Evolutionary conservation across 805 yeast genomes (phyloP), one percentile per base, ranked within the genome.

Genomic region (Candida hungchunana): DNA sequence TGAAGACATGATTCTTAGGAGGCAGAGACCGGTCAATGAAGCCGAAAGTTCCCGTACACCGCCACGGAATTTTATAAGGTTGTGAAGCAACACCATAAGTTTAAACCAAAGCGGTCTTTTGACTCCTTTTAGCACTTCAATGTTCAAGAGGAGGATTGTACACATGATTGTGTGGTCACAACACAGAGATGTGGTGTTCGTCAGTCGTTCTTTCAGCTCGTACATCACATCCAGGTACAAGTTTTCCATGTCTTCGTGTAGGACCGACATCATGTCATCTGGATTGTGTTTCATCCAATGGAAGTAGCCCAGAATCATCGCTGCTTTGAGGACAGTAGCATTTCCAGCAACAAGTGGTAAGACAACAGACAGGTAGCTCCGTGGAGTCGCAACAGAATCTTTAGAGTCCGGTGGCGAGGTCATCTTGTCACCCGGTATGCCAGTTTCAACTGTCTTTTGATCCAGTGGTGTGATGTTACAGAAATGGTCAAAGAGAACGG

Each of bases 91-190:
- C 2, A 15, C 33, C 6, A 36, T 20, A 14, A 44, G 26, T 22
- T 44, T 34, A 4, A 23, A 14, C 40, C 43, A 44, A 8, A 39
- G 17, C 6, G 23, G 10, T 9, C 43, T 39, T 27, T 38, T 31
- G 5, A 35, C 13, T 4, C 48, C 48, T 13, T 24, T 31, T 2
- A 39, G 4, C n/a, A 30, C 11, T 25, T 44, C 48, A 20, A 42
- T 20, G 26, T 35, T 20, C 15, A 41, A 12, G 17, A 44, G 17
- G 6, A 44, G 23, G 11, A 39, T 24, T 7, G 36, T 29, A n/a
- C 40, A 31, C 14, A 42, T 11, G 18, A 44, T 32, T 2, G 46
- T 42, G 26, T 44, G 48, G 19, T 44, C 48, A 31, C 46, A 42
- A 13, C 42, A 37, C 3, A 44, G 29, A 3, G 48, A 41, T 3